Conservation (phyloP, 345 rosid species). For the Mangifera indica region DNA sequence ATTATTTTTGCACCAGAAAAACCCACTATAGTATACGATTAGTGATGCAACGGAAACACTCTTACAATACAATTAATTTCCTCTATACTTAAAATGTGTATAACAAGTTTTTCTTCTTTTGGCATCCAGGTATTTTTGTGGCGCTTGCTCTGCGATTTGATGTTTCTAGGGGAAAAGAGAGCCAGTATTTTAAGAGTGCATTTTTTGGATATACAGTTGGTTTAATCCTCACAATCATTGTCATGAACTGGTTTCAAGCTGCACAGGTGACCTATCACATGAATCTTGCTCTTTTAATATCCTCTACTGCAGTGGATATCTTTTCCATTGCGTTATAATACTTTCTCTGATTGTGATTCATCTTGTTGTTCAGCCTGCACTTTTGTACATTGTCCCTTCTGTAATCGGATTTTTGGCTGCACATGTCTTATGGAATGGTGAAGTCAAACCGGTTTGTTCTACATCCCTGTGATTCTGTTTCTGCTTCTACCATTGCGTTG, state of each 20-base stretch:
- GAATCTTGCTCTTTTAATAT: background rate
- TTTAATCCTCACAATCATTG: conserved; percentile 75
- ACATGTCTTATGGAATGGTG: conserved; percentile 93
- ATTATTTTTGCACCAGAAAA: background rate
- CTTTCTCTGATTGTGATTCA: background rate
- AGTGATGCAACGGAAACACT: background rate
- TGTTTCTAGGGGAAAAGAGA: conserved; percentile 76
- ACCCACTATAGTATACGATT: background rate
- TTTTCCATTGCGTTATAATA: background rate
- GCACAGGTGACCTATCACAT: conserved; percentile 63
- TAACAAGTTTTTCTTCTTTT: background rate
- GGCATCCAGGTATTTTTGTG: conserved; percentile 80
- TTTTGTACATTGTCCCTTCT: conserved; percentile 90
- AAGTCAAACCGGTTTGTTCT: conserved; percentile 82
- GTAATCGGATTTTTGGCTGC: conserved; percentile 88
- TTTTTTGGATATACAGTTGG: conserved; percentile 80
- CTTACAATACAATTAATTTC: background rate
- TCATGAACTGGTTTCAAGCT: conserved; percentile 99
- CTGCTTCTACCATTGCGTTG: background rate
- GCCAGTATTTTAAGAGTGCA: conserved; percentile 95
- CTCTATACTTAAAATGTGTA: background rate
- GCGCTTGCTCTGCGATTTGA: conserved; percentile 95
- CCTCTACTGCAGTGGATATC: background rate
- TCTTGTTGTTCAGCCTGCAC: conserved; percentile 74
- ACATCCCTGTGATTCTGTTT: background rate